Conservation (phyloP, 2,329 filamentous ascomycete genomes). For the Incumbomyces lentus region DNA sequence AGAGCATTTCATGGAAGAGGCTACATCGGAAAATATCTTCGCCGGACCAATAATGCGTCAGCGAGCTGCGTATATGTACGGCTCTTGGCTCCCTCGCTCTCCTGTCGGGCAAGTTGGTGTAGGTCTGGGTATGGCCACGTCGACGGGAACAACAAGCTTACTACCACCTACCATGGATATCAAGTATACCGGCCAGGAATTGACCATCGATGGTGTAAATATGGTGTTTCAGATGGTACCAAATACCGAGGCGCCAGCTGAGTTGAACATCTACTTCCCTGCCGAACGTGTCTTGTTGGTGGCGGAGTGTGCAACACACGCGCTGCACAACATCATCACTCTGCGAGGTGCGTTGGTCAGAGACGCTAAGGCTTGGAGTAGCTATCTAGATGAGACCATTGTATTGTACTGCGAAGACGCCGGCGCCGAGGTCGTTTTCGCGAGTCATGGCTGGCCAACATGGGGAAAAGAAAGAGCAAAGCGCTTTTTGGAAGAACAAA, state of each 20-base stretch:
- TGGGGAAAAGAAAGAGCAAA: conserved; percentile 26
- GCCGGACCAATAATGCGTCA: conserved; percentile 32
- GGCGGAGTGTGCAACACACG: conserved; percentile 32
- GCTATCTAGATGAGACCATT: conserved; percentile 33
- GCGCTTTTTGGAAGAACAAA: conserved; percentile 25
- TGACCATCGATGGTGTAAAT: conserved; percentile 27
- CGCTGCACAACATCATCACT: conserved; percentile 34
- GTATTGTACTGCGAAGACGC: too few relatives aligned
- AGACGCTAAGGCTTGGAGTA: conserved; percentile 32
- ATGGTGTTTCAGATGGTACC: conserved; percentile 35
- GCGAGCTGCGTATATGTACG: conserved; percentile 34
- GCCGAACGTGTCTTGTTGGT: conserved; percentile 29
- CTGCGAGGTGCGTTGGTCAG: conserved; percentile 33
- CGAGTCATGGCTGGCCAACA: conserved; percentile 35
- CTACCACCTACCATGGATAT: conserved; percentile 29
- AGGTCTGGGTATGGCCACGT: conserved; percentile 28
- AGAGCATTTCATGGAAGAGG: conserved; percentile 31
- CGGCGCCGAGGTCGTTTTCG: conserved; percentile 27
- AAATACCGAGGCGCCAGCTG: conserved; percentile 33
- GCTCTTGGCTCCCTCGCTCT: conserved; percentile 22
- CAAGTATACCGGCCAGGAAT: conserved; percentile 24
- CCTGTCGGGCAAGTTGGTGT: conserved; percentile 26
- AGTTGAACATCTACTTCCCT: conserved; percentile 35
- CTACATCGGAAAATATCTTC: conserved; percentile 31
- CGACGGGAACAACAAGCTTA: conserved; percentile 24